Base-by-base conservation (phyloP, 176 grass and related monocot species). In the Lolium perenne region DNA sequence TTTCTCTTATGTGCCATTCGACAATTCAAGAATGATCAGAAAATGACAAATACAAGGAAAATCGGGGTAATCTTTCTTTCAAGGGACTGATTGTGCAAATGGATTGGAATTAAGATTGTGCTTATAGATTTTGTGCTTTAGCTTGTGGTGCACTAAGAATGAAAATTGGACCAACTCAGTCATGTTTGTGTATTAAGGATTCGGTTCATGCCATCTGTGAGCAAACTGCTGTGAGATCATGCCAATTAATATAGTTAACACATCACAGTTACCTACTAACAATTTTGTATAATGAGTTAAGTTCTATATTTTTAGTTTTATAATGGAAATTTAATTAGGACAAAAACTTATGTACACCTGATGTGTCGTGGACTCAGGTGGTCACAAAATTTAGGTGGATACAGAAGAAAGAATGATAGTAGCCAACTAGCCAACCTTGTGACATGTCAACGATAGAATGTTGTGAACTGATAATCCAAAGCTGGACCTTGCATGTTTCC, bases 381-480 rank as follows among this genome's bases (percentile, higher is more conserved):
- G 22, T 65, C 38, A 62, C 47, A n/a, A 63, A 4, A 46, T 51
- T 18, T 82, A 83, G n/a, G 51, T 72, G 35, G 51, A 11, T 41
- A 83, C n/a, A 45, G 40, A 83, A 55, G 53, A 17, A 55, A 55
- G 16, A 84, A 38, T 16, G 15, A 65, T 45, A 45, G 41, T 45
- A 45, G 41, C 41, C 41, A 45, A 45, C 49, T 5, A 77, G 14
- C 20, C 41, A 41, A 40, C 13, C 63, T 17, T 66, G 59, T 82
- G 23, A 58, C 48, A 55, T 72, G n/a, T 48, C 21, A 79, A 63
- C 1, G 8, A 62, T 47, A 73, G 5, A 73, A 73, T 77, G 46
- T 77, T 56, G 8, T 77, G 50, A 79, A 71, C 22, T 58, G 40
- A 79, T 71, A 79, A 86, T 70, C 38, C 12, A 14, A 63, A 84